These are phyloP conservation scores for Senna siamea DNA, from an alignment of 306 rosid species.

Conservation along the genomic window DNA sequence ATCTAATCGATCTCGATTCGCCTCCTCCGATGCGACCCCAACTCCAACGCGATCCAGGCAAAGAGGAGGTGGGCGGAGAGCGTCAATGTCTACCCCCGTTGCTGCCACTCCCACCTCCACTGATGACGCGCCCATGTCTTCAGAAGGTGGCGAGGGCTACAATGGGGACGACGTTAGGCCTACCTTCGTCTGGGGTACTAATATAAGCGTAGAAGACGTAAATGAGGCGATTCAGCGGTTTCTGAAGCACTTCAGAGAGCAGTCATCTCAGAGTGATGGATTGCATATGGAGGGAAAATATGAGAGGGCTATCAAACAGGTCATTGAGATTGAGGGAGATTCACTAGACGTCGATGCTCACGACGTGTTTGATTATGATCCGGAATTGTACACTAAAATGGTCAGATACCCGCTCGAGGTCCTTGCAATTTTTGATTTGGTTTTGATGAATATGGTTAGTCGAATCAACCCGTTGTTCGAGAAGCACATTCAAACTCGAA, in stretches of 20 bases:
- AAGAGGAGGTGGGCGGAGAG: conserved; percentile 41
- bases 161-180: conserved; percentile 81
- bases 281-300: conserved; percentile 79
- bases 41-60: conserved; percentile 58
- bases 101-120: conserved; percentile 78
- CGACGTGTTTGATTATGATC: conserved; percentile 85
- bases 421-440: conserved; percentile 91
- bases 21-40: conserved; percentile 72
- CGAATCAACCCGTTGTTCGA: conserved; percentile 76
- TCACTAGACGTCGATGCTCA: conserved; percentile 80
- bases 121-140: conserved; percentile 66
- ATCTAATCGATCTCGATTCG: conserved; percentile 60
- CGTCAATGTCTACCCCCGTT: conserved; percentile 41
- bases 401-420: conserved; percentile 95
- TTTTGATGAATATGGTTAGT: conserved; percentile 91
- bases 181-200: conserved; percentile 93
- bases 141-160: conserved; percentile 84
- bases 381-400: conserved; percentile 91
- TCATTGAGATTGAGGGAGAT: conserved; percentile 80
- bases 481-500: conserved; percentile 91
- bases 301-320: conserved; percentile 63
- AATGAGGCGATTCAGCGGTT: conserved; percentile 81
- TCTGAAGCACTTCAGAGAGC: conserved; percentile 70
- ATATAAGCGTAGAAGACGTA: conserved; percentile 93
- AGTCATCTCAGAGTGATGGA: conserved; percentile 54